Conservation (phyloP, 1,284 basidiomycete genomes). For the Irpex sp. region DNA sequence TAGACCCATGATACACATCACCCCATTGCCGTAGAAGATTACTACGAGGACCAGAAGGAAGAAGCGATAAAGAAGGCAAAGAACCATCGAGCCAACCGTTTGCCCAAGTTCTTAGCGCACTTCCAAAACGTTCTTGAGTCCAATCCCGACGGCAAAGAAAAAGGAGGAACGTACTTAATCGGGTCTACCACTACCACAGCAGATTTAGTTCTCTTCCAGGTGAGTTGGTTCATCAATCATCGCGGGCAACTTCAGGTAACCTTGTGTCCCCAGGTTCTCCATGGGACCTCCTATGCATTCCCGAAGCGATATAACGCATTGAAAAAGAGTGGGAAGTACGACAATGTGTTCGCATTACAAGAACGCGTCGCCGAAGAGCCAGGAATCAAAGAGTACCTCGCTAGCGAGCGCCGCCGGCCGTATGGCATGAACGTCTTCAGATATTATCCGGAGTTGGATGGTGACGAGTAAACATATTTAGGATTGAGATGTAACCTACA, state of each 20-base stretch:
- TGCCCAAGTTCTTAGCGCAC: conserved; percentile 45
- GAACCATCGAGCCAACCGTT: conserved; percentile 36
- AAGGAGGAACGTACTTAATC: conserved; percentile 31
- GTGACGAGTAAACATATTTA: conserved; percentile 19
- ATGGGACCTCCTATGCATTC: conserved; percentile 44
- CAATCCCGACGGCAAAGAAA: conserved; percentile 27
- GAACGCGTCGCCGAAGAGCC: conserved; percentile 30
- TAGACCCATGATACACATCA: conserved; percentile 33
- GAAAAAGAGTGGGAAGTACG: conserved; percentile 26
- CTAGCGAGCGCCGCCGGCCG: conserved; percentile 33
- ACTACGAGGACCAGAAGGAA: conserved; percentile 49
- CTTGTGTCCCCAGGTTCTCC: conserved; percentile 17
- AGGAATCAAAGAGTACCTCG: conserved; percentile 40
- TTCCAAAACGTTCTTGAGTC: conserved; percentile 35
- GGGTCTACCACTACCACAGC: conserved; percentile 39
- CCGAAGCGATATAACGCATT: conserved; percentile 35
- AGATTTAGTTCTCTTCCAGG: conserved; percentile 46
- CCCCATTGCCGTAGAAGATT: conserved; percentile 30
- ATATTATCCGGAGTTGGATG: conserved; percentile 45
- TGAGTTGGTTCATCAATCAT: conserved; percentile 6
- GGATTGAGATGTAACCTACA: not conserved
- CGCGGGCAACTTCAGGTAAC: too few species aligned
- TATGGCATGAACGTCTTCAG: conserved; percentile 43
- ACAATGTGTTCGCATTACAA: conserved; percentile 29
- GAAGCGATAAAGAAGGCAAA: conserved; percentile 27